Evolutionary conservation across 1,284 basidiomycete genomes (phyloP).

Genomic region (Rugosomyces carneus): DNA sequence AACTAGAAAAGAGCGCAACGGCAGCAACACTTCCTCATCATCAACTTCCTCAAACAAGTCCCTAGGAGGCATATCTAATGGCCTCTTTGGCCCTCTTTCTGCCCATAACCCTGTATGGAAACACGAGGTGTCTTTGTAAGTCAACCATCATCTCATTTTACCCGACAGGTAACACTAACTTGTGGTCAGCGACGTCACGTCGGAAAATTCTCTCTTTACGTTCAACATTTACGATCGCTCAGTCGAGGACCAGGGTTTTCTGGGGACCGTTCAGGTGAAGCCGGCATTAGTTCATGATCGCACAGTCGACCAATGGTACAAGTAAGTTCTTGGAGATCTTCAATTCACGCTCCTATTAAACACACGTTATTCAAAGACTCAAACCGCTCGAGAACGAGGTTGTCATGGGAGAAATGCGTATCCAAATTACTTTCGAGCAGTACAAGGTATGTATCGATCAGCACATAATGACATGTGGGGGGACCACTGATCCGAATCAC

Average conservation of each 20-base stretch:
- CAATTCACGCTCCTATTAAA: constrained; percentile 8
- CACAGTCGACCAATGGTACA: constrained; percentile 97
- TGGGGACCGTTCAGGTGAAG: constrained; percentile 89
- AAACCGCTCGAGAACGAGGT: constrained; percentile 73
- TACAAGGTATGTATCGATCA: constrained; percentile 65
- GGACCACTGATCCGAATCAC: constrained; percentile 15
- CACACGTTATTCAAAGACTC: constrained; percentile 42
- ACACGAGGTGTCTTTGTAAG: constrained; percentile 95
- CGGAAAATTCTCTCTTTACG: constrained; percentile 78
- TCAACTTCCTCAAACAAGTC: constrained; percentile 27
- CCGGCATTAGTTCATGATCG: constrained; percentile 87
- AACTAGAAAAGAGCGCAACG: constrained; percentile 28
- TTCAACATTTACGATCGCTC: constrained; percentile 92
- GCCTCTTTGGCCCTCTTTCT: constrained; percentile 58
- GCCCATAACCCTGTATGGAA: constrained; percentile 97
- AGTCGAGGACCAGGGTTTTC: constrained; percentile 79
- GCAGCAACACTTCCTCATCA: constrained; percentile 32
- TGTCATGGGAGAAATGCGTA: constrained; percentile 88
- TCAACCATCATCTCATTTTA: constrained; percentile 22
- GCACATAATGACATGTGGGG: constrained; percentile 15
- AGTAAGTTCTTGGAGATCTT: constrained; percentile 44
- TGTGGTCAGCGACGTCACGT: constrained; percentile 84
- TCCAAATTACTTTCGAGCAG: constrained; percentile 93
- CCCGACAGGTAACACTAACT: constrained; percentile 12
- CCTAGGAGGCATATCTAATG: constrained; percentile 30